Base-by-base conservation (phyloP, 2,329 filamentous ascomycete species). In the Microdochium bolleyi region DNA sequence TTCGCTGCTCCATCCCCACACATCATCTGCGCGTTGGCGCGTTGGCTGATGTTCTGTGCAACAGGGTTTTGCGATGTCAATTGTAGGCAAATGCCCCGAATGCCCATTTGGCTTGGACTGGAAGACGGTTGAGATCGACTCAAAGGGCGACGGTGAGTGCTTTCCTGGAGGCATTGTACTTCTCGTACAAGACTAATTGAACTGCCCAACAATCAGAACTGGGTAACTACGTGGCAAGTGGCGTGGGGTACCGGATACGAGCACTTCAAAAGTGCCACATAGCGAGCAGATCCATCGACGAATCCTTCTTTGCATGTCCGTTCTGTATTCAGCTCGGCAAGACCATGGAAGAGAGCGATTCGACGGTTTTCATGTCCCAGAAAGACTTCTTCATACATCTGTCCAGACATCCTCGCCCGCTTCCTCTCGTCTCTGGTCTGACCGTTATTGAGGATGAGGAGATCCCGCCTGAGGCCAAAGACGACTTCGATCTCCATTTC, bases 251-350 rank as follows among this genome's bases (percentile, higher is more conserved):
- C 58, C 76, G 79, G 8, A 59, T 80, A 2, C 75, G 79, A 1
- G 76, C 82, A 55, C 70, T 83, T 3, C 77, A 78, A 57, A 83
- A 83, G 61, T 75, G 73, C 51, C 79, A 83, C 60, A 53, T 83
- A 5, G 63, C 72, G 0, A 73, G 76, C 4, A 73, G 72, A 52
- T 68, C 74, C 14, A 66, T 75, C 16, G 78, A 81, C 46, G 78
- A 82, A 55, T 70, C 76, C 51, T 61, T 79, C 48, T 83, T 79
- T 58, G 78, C 69, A 2, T 83, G 79, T 55, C 56, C 79, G 1
- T 81, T 83, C 59, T 83, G 79, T 60, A 66, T 80, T 3, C 70
- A 75, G 4, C 55, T 67, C 19, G 77, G 77, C 1, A 68, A 61
- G n/a, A 80, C 78, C 0, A 62, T 73, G 2, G 75, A 81, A 49